A percentile compares a stretch with the other conserved stretches of the same genome.
Conservation (phyloP, 1,139 yeast species). For the Candida tunisiensis region DNA sequence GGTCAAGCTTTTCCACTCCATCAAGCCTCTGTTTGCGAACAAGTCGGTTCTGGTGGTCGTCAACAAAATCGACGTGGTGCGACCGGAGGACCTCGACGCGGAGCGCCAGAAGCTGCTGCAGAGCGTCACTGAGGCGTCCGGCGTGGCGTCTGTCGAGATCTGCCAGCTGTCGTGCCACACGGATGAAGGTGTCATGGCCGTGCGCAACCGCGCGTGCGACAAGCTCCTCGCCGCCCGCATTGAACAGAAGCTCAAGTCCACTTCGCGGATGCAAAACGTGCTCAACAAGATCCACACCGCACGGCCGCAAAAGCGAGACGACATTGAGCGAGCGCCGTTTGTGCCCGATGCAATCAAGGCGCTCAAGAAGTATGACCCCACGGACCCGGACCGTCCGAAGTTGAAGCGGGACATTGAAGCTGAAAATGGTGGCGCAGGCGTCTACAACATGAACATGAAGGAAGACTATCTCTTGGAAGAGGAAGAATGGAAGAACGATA, state of each 20-base stretch:
- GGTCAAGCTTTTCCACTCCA: slow-evolving; percentile 89
- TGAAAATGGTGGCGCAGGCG: slow-evolving; percentile 99
- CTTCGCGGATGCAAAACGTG: slow-evolving; percentile 76
- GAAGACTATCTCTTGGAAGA: slow-evolving; percentile 85
- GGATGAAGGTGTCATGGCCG: slow-evolving; percentile 91
- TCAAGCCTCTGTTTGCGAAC: slow-evolving; percentile 93
- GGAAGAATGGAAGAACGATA: slow-evolving; percentile 94
- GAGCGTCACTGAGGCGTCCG: slow-evolving; percentile 31
- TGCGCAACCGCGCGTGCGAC: slow-evolving; percentile 95
- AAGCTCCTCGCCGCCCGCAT: slow-evolving; percentile 88
- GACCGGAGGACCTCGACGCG: slow-evolving; percentile 64
- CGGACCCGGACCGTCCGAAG: slow-evolving; percentile 68
- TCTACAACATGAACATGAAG: slow-evolving; percentile 79
- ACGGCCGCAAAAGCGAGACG: slow-evolving; percentile 79
- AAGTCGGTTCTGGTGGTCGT: slow-evolving; percentile 90
- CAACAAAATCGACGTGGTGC: slow-evolving; percentile 85
- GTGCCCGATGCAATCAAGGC: slow-evolving; percentile 61
- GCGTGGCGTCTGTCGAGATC: slow-evolving; percentile 69
- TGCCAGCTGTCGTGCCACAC: slow-evolving; percentile 88
- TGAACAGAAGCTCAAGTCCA: slow-evolving; percentile 90
- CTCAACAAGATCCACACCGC: slow-evolving; percentile 94
- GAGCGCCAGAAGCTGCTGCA: slow-evolving; percentile 61
- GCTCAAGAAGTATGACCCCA: slow-evolving; percentile 50
- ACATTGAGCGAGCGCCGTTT: slow-evolving; percentile 54
- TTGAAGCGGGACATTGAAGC: slow-evolving; percentile 81